Conservation (phyloP, 148 eudicot genomes). For the Camellia lanceoleosa region DNA sequence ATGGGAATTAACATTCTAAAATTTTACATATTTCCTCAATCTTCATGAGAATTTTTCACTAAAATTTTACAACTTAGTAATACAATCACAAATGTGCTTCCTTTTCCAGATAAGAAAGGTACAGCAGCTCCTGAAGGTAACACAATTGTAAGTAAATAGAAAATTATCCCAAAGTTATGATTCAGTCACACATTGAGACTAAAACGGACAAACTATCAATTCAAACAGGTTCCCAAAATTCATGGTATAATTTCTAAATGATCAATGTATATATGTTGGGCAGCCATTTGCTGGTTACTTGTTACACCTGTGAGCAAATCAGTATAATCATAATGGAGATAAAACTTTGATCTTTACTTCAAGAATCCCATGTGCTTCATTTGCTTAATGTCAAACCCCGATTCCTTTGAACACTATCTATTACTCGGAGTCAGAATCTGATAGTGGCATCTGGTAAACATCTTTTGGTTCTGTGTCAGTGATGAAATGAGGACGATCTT, state of each 20-base stretch:
- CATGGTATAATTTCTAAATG: background rate
- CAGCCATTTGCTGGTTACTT: background rate
- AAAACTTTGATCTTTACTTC: background rate
- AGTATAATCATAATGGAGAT: background rate
- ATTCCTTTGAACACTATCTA: background rate
- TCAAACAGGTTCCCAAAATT: background rate
- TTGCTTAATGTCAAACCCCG: background rate
- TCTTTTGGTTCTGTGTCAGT: slow-evolving; percentile 67
- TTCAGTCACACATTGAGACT: background rate
- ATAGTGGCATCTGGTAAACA: slow-evolving; percentile 60
- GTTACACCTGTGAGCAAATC: background rate
- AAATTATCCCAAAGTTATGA: too few species aligned
- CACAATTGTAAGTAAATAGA: too few species aligned
- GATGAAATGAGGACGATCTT: slow-evolving; percentile 63
- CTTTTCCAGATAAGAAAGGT: too few species aligned
- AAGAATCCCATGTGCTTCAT: background rate
- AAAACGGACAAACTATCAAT: background rate
- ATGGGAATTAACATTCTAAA: too few species aligned
- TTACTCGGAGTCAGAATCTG: slow-evolving; percentile 72
- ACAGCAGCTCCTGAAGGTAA: too few species aligned
- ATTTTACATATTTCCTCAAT: too few species aligned
- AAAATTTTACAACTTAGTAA: too few species aligned
- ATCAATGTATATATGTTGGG: background rate
- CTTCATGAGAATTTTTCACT: too few species aligned
- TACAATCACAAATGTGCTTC: too few species aligned